Base-by-base conservation (phyloP, 2,329 filamentous ascomycete species). In the Penicillium sp. region DNA sequence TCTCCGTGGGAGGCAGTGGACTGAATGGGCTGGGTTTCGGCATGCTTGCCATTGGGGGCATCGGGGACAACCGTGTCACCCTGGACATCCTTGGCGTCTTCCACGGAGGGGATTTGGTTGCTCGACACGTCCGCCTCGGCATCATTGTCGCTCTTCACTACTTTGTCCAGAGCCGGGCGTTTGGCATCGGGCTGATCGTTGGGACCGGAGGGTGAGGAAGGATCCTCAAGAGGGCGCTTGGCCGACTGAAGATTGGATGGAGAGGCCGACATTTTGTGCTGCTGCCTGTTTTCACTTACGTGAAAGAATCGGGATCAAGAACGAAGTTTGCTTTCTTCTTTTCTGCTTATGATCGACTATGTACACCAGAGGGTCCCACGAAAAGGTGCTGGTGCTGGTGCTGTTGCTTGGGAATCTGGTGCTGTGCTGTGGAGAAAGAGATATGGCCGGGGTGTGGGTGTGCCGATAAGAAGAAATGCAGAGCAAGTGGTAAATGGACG, bases 141-240 rank as follows among this genome's bases (percentile, higher is more conserved):
- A 50, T 74, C 70, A 39, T 66, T 56, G 9, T 81, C 86, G 51
- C 85, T 87, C 74, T 89, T 91, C 66, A 89, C 82, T 65, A 92
- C 82, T 81, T 97, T 99, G 78, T 97, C 93, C 59, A 99, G 86
- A 34, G 94, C 94, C 45, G 91, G 94, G 65, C 94, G 90, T 81
- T 99, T 99, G 59, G 94, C 94, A 67, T 99, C 94, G 50, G 95
- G 94, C 73, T 97, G 92, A 68, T 97, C 94, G 71, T 86, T 91
- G 34, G 89, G 88, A 59, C 90, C 90, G 28, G 92, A 96, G 31
- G 94, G 94, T 9, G 94, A 99, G 16, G 94, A 97, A 10, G 93
- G 90, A 72, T 97, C 94, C 81, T 99, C 94, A 62, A 99, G 86
- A 58, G 94, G 94, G 70, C 94, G 92, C 85, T 99, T 99, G 60